These are phyloP conservation scores for Fusarium sp. DNA, from an alignment of 2,329 filamentous ascomycete genomes.

Conservation along the genomic window DNA sequence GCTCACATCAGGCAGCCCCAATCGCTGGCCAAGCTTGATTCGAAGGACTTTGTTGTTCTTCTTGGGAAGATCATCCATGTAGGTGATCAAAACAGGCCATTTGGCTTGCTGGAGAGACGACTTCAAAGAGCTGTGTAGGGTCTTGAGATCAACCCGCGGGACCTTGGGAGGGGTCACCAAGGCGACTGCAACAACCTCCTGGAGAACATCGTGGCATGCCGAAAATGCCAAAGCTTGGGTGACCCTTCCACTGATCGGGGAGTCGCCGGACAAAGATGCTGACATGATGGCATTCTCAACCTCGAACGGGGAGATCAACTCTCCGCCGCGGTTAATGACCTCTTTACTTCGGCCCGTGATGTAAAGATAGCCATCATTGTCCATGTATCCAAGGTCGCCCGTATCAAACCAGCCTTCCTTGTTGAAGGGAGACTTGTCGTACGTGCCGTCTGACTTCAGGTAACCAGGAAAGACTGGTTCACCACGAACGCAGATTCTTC, in stretches of 20 bases:
- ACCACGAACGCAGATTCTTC: conserved; percentile 60
- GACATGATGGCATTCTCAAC: conserved; percentile 64
- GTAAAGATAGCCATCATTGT: conserved; percentile 59
- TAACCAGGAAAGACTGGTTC: conserved; percentile 61
- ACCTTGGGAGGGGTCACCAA: conserved; percentile 56
- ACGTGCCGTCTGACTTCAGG: conserved; percentile 52
- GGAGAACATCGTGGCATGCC: conserved; percentile 59
- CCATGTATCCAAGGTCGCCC: conserved; percentile 62
- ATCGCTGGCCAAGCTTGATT: conserved; percentile 59
- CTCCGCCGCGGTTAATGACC: conserved; percentile 64
- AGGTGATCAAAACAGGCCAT: conserved; percentile 59
- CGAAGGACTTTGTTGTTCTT: conserved; percentile 66
- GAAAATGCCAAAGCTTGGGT: conserved; percentile 62
- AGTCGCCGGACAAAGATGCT: conserved; percentile 52
- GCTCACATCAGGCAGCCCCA: conserved; percentile 54
- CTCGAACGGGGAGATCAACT: conserved; percentile 66
- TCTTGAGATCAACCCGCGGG: conserved; percentile 57
- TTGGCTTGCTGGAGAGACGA: conserved; percentile 61
- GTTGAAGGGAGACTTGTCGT: conserved; percentile 58
- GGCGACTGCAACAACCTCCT: conserved; percentile 63
- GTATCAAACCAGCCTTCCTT: conserved; percentile 62
- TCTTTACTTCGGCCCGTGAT: conserved; percentile 64
- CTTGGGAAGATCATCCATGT: conserved; percentile 63
- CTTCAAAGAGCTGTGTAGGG: conserved; percentile 57
- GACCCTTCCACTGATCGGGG: conserved; percentile 56